phyloP scores from a whole-genome alignment of 1,139 yeast species.

The Arxiozyma bovina region DNA sequence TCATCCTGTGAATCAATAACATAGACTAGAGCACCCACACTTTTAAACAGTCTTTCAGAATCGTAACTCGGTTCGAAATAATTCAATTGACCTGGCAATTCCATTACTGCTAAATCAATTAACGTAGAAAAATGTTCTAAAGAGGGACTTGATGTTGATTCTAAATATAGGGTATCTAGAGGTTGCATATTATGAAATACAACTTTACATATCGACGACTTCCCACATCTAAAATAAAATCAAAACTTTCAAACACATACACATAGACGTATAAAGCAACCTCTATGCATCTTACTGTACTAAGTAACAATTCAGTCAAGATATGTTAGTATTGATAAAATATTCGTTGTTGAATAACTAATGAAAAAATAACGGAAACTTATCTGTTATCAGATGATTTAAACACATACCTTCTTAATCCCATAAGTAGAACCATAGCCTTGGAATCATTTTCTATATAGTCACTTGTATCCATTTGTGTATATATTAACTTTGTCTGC shows the following conservation, averaged over 20 bases:
- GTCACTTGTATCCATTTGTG: constrained; percentile 2
- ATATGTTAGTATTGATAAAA: neutral
- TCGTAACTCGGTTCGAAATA: constrained; percentile 81
- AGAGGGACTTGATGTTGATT: constrained; percentile 83
- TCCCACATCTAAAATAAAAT: constrained; percentile 43
- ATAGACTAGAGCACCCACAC: constrained; percentile 88
- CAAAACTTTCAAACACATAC: neutral
- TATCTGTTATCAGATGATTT: neutral
- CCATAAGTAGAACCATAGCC: constrained; percentile 77
- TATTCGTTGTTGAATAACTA: neutral
- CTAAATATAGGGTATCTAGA: constrained; percentile 80
- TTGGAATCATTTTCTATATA: constrained; percentile 36
- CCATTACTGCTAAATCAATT: constrained; percentile 87
- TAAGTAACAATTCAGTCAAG: neutral
- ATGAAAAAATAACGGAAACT: neutral
- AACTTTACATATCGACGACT: constrained; percentile 87
- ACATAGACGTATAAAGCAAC: neutral
- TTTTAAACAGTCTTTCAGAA: constrained; percentile 63
- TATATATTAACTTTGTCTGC: neutral
- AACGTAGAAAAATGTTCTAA: constrained; percentile 68
- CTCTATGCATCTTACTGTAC: neutral
- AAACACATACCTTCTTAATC: constrained; percentile 44
- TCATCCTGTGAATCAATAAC: constrained; percentile 95
- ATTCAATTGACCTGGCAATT: constrained; percentile 88
- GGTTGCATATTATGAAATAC: constrained; percentile 97